Conservation (phyloP, 305 asterid genomes). For the Rubia balearica region DNA sequence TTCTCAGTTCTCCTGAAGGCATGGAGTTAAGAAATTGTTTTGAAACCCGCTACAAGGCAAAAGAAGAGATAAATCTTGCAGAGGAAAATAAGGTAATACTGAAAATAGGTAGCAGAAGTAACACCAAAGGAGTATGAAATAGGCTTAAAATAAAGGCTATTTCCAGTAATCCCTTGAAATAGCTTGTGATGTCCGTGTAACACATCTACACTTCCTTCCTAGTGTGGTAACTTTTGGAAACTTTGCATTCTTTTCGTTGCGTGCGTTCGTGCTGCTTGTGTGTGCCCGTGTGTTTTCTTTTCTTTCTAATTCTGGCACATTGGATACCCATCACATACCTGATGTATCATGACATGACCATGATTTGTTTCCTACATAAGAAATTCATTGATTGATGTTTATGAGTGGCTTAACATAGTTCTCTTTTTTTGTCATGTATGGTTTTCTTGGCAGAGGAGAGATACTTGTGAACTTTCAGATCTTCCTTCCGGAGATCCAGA, state of each 20-base stretch:
- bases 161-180: not conserved
- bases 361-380: not conserved
- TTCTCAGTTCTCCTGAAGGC: slow-evolving; percentile 23
- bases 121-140: not conserved
- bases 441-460: slow-evolving; percentile 14
- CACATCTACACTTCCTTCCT: not conserved
- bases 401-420: not conserved
- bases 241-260: slow-evolving; percentile 1
- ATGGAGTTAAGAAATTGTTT: slow-evolving; percentile 21
- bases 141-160: not conserved
- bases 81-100: slow-evolving; percentile 24
- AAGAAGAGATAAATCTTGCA: slow-evolving; percentile 13
- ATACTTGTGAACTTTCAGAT: slow-evolving; percentile 11
- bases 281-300: not conserved
- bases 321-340: not conserved
- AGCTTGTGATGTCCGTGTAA: not conserved
- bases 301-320: not conserved
- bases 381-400: not conserved
- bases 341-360: not conserved
- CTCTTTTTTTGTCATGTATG: not conserved
- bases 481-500: slow-evolving; percentile 13
- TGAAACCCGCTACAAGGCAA: slow-evolving; percentile 19
- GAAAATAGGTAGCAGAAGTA: not conserved
- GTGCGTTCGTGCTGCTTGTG: not conserved
- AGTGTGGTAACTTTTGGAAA: not conserved